A percentile compares a stretch with the other conserved stretches of the same genome.
phyloP scores from a whole-genome alignment of 2,329 filamentous ascomycete genomes.

The Cercospora canescens region DNA sequence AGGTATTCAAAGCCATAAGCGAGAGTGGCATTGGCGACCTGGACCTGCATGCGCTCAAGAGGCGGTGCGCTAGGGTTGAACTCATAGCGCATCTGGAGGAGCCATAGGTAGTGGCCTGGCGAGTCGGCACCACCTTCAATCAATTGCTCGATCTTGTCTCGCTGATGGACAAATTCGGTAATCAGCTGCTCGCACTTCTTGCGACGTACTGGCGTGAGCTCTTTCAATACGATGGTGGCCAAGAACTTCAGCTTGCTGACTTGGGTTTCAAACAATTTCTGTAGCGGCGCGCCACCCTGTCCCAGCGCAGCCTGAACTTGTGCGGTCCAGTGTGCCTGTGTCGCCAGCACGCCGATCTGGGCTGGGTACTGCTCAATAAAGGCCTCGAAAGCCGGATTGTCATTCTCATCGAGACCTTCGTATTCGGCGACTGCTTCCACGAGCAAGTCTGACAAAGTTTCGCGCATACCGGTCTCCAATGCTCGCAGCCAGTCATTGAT shows the following conservation, averaged over 20 bases:
- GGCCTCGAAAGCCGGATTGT: slow-evolving; percentile 68
- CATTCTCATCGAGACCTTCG: slow-evolving; percentile 67
- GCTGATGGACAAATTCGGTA: slow-evolving; percentile 97
- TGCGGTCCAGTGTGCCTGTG: slow-evolving; percentile 91
- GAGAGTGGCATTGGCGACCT: slow-evolving; percentile 94
- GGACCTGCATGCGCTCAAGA: slow-evolving; percentile 79
- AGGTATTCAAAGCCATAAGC: slow-evolving; percentile 98
- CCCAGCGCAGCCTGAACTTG: slow-evolving; percentile 76
- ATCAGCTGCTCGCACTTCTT: slow-evolving; percentile 99
- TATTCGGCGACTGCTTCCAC: slow-evolving; percentile 84
- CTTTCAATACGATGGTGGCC: slow-evolving; percentile 83
- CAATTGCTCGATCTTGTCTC: slow-evolving; percentile 87
- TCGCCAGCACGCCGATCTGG: slow-evolving; percentile 92
- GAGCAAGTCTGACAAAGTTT: slow-evolving; percentile 85
- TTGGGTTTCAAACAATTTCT: slow-evolving; percentile 74
- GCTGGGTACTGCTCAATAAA: slow-evolving; percentile 86
- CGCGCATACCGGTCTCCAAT: slow-evolving; percentile 90
- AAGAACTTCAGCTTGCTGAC: slow-evolving; percentile 82
- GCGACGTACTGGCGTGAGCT: slow-evolving; percentile 80
- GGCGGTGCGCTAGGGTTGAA: slow-evolving; percentile 81
- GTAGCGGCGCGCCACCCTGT: slow-evolving; percentile 68
- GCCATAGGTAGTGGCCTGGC: slow-evolving; percentile 84
- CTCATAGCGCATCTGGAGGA: slow-evolving; percentile 95
- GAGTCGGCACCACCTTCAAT: slow-evolving; percentile 72
- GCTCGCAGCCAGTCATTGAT: slow-evolving; percentile 99